A percentile compares a stretch with the other conserved stretches of the same genome.
phyloP scores from a whole-genome alignment of 805 yeast species.

The Metschnikowia similis region DNA sequence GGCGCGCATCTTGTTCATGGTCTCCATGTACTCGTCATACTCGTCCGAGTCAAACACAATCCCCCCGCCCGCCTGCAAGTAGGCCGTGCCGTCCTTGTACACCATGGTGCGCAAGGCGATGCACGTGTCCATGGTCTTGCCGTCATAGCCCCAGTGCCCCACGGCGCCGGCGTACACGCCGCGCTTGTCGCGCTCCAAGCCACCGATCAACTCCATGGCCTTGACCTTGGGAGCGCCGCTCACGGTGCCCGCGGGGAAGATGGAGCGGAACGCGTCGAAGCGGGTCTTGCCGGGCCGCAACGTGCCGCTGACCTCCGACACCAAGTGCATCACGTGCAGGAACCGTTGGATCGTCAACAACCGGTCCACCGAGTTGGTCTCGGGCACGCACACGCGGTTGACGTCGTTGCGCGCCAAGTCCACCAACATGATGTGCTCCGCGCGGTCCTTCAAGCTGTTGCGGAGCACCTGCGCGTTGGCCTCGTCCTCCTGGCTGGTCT shows the following conservation, averaged over 20 bases:
- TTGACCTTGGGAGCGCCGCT: slow-evolving; percentile 97
- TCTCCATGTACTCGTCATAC: slow-evolving; percentile 90
- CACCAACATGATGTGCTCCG: slow-evolving; percentile 98
- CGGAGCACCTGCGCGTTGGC: slow-evolving; percentile 68
- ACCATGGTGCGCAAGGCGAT: slow-evolving; percentile 98
- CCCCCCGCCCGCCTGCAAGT: slow-evolving; percentile 98
- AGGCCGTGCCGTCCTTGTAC: slow-evolving; percentile 82
- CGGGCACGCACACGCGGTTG: slow-evolving; percentile 89
- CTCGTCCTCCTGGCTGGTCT: slow-evolving; percentile 89
- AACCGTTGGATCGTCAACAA: slow-evolving; percentile 87
- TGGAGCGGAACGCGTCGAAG: slow-evolving; percentile 95
- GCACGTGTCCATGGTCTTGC: slow-evolving; percentile 94
- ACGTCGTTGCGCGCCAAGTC: slow-evolving; percentile 96
- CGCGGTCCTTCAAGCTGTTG: slow-evolving; percentile 82
- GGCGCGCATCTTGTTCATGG: slow-evolving; percentile 95
- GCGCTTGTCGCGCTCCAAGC: slow-evolving; percentile 84
- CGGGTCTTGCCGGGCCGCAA: slow-evolving; percentile 79
- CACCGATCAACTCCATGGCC: slow-evolving; percentile 93
- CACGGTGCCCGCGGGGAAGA: slow-evolving; percentile 99
- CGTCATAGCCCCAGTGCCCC: slow-evolving; percentile 96
- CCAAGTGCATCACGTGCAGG: slow-evolving; percentile 95
- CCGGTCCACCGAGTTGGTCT: slow-evolving; percentile 80
- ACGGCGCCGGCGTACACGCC: slow-evolving; percentile 99
- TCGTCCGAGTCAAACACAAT: slow-evolving; percentile 95
- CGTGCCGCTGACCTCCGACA: slow-evolving; percentile 90